Evolutionary conservation across 176 grass and related monocot genomes (phyloP), one percentile per base, ranked within the genome.

Genomic region (Aegilops bicornis): DNA sequence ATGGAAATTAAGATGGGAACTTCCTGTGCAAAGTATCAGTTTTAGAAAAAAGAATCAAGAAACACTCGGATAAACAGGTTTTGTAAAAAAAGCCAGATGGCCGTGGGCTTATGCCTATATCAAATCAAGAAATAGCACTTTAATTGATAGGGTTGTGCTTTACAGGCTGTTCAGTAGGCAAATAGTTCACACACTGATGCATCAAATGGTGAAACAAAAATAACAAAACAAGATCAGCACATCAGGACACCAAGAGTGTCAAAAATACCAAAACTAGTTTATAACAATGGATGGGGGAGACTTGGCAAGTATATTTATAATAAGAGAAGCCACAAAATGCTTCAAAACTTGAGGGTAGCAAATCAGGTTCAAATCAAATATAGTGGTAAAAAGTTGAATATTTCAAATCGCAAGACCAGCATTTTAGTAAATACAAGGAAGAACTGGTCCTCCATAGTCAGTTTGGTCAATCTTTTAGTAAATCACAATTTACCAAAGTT

Each of bases 21-120:
- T 76, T 90, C 8, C 73, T 68, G 75, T 29, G 33, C 10, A 76
- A 43, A 91, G 52, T 73, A 67, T 56, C 30, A 47, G 56, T 79
- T 20, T 72, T 16, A 33, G 22, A 52, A 69, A 68, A 23, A 11
- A 35, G 58, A 22, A 68, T 23, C 5, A 63, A 64, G 16, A 63
- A 22, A 84, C 19, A 63, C 54, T 37, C 62, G 22, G 24, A 6
- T 40, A 61, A 60, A 74, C 17, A 62, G 8, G 36, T 63, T 84
- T 37, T 85, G 30, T 36, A 35, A 52, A 48, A 48, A 11, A 65
- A 36, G 25, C 65, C 13, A 45, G 24, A 77, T 84, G 27, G 27
- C 7, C 19, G 4, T 17, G 16, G 8, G 40, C 40, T 76, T 9
- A 25, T 77, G 83, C 29, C 30, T 3, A 43, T 9, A 61, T 73